Evolutionary conservation across 2,329 filamentous ascomycete species (phyloP), one percentile per base, ranked within the genome.

Genomic region (Dactylellina haptotyla): DNA sequence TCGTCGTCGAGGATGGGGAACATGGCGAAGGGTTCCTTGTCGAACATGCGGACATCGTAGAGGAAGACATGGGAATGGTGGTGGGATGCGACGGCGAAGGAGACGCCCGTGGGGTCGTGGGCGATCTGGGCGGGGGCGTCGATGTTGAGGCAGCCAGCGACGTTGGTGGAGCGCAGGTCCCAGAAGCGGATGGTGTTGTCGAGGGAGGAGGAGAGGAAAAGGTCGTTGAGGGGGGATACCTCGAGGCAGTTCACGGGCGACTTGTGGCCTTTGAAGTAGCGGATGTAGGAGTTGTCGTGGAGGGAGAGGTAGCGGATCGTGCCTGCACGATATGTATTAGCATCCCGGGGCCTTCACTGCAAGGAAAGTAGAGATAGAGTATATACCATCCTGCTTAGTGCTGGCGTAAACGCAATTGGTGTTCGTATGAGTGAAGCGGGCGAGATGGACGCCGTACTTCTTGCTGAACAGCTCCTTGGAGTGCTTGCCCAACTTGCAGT

Each of bases 241-340:
- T 90, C 84, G 26, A 99, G 85, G 73, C 86, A 90, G 16, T 94
- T 98, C 34, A 99, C 95, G 63, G 89, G 85, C 70, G 87, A 89
- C 43, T 91, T 90, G 81, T 99, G 95, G 54, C 94, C 95, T 74
- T 91, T 89, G 80, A 98, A 99, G 82, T 99, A 99, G 75, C 95
- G 90, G 75, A 98, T 91, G 81, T 96, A 99, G 70, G 90, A 91
- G 82, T 98, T 97, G 81, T 98, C 95, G 81, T 99, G 95, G 10
- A 90, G 97, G 65, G 87, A 96, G 75, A 93, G 90, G 82, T 90
- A 97, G 80, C 88, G 89, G 76, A 90, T 96, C 78, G 88, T 93
- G 83, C 94, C 90, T 89, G 66, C 48, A 32, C 8, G n/a, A 16
- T 43, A 4, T n/a, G 8, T 3, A 20, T n/a, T 30, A 16, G 4